phyloP scores from a whole-genome alignment of 768 basidiomycete species.

The Xanthoconium purpureum region DNA sequence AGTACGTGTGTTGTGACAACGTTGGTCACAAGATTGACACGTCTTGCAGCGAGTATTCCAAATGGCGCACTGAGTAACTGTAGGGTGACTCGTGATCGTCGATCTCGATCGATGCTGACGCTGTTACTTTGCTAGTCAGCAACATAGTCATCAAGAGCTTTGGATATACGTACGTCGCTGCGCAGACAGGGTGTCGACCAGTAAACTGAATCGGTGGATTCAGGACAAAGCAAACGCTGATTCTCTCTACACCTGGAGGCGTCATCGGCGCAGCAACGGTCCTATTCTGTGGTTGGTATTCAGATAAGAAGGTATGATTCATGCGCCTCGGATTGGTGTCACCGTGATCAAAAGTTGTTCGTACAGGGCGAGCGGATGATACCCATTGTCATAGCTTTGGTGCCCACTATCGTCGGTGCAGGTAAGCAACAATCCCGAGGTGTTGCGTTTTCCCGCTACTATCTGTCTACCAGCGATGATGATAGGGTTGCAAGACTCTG shows the following conservation, averaged over 20 bases:
- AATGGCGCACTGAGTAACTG: constrained; percentile 65
- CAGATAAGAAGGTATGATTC: constrained; percentile 52
- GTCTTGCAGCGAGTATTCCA: constrained; percentile 54
- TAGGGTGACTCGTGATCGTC: constrained; percentile 29
- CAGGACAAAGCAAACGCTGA: constrained; percentile 59
- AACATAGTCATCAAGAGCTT: constrained; percentile 62
- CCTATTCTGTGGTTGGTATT: constrained; percentile 59
- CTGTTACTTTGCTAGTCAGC: constrained; percentile 40
- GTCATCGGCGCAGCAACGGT: constrained; percentile 47
- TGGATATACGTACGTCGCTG: constrained; percentile 53
- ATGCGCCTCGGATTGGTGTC: not conserved
- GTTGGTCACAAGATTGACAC: not conserved
- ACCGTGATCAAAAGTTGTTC: not conserved
- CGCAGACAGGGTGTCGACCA: not conserved
- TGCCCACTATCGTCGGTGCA: constrained; percentile 58
- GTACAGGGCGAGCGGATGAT: constrained; percentile 54
- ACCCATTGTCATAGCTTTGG: constrained; percentile 54
- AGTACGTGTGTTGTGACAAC: constrained; percentile 38
- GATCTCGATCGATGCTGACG: not conserved
- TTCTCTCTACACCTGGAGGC: constrained; percentile 47
- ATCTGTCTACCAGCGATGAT: constrained; percentile 38
- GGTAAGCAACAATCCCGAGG: constrained; percentile 30
- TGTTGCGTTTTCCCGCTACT: not conserved
- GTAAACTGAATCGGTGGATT: not conserved
- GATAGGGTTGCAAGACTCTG: constrained; percentile 50